Evolutionary conservation across 2,329 filamentous ascomycete genomes (phyloP).

Genomic region (Escovopsis sp.): DNA sequence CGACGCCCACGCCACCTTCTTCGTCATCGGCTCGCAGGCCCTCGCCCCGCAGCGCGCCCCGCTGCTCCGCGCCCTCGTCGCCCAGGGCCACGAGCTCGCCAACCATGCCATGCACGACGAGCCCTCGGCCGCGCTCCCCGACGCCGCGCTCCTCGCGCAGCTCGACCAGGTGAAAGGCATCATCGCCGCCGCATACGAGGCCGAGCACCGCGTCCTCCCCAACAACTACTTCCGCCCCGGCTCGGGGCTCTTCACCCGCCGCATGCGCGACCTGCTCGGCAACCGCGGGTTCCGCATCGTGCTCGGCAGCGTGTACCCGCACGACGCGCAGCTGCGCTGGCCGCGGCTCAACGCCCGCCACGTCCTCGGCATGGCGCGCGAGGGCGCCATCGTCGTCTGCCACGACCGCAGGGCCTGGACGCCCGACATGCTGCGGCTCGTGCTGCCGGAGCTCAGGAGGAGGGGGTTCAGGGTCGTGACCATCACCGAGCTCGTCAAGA

Average conservation of each 20-base stretch:
- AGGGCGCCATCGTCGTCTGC: conserved; percentile 70
- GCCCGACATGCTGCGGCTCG: conserved; percentile 56
- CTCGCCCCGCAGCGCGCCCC: conserved; percentile 38
- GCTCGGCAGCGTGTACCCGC: conserved; percentile 76
- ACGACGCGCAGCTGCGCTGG: conserved; percentile 72
- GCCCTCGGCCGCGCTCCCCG: conserved; percentile 47
- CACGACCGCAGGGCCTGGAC: conserved; percentile 81
- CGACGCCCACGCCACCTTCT: conserved; percentile 67
- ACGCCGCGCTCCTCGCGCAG: conserved; percentile 45
- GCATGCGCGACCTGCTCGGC: conserved; percentile 49
- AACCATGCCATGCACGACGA: conserved; percentile 89
- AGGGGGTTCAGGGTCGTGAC: conserved; percentile 60
- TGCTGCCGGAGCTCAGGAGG: conserved; percentile 55
- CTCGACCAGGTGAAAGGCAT: conserved; percentile 48
- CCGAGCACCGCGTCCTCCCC: conserved; percentile 28
- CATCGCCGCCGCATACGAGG: conserved; percentile 42
- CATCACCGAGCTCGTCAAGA: conserved; percentile 49
- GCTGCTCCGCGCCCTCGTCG: conserved; percentile 42
- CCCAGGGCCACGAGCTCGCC: conserved; percentile 54
- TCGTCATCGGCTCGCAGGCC: conserved; percentile 72
- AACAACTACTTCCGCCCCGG: conserved; percentile 68
- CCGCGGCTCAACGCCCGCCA: conserved; percentile 59
- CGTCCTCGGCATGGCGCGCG: conserved; percentile 62
- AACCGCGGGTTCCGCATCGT: conserved; percentile 55
- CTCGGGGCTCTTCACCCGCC: conserved; percentile 63